Percentiles rank a stretch among this genome's conserved stretches.
Evolutionary conservation across 768 basidiomycete genomes (phyloP).

Genomic region (Galerina marginata): DNA sequence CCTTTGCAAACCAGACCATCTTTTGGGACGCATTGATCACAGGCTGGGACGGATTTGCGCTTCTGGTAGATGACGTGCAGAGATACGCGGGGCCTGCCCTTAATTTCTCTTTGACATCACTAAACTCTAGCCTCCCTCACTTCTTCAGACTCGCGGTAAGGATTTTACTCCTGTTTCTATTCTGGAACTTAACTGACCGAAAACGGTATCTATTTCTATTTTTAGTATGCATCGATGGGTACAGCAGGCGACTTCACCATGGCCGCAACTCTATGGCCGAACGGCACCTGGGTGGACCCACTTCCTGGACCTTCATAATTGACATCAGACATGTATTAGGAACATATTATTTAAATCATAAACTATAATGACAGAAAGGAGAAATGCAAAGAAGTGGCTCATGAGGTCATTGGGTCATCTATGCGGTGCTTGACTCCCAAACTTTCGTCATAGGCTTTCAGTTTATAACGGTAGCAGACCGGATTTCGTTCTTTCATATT

Average conservation of each 20-base stretch:
- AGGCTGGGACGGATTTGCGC: conserved; percentile 77
- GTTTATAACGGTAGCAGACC: no score
- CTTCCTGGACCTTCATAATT: conserved; percentile 65
- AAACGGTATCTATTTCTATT: neutral
- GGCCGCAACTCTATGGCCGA: conserved; percentile 76
- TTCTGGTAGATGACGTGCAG: conserved; percentile 88
- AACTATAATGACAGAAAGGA: neutral
- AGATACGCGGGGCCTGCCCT: conserved; percentile 72
- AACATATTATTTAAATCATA: neutral
- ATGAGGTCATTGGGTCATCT: conserved; percentile 14
- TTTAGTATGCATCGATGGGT: conserved; percentile 53
- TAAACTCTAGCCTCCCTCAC: conserved; percentile 67
- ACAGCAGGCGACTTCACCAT: conserved; percentile 78
- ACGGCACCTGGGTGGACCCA: conserved; percentile 84
- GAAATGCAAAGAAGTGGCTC: neutral
- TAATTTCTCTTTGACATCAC: conserved; percentile 70
- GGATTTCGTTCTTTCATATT: neutral
- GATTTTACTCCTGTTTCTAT: conserved; percentile 19
- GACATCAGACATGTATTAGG: neutral
- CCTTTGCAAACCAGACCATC: conserved; percentile 59
- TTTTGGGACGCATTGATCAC: conserved; percentile 57
- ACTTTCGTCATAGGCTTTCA: neutral
- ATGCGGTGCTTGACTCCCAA: no score
- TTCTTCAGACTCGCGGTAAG: conserved; percentile 84
- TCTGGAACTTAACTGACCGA: neutral